These are phyloP conservation scores for Wickerhamomyces tratensis DNA, from an alignment of 805 yeast species.

Conservation along the genomic window DNA sequence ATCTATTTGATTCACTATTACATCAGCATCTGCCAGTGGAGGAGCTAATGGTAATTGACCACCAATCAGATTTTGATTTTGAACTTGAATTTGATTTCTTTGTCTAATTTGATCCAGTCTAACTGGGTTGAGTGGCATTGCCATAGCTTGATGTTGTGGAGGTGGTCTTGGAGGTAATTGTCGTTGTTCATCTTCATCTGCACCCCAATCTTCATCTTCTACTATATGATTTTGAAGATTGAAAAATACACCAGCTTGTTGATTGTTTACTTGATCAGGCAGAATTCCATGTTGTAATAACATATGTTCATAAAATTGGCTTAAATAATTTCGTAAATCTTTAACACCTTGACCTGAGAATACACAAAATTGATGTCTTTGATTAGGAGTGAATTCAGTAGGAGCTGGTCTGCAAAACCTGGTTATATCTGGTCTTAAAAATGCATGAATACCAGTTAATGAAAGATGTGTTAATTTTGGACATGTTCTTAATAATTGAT, in stretches of 20 bases:
- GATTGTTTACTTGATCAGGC: too few species aligned
- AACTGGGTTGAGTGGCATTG: too few species aligned
- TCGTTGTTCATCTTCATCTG: too few species aligned
- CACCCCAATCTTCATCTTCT: too few species aligned
- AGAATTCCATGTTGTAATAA: too few species aligned
- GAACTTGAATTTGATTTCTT: not conserved
- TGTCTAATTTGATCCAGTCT: too few species aligned
- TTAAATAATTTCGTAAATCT: constrained; percentile 58
- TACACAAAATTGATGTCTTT: constrained; percentile 81
- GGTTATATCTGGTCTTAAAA: constrained; percentile 76
- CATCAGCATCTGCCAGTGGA: not conserved
- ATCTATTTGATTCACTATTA: not conserved
- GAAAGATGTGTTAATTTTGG: constrained; percentile 85
- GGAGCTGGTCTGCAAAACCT: constrained; percentile 90
- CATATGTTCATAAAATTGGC: too few species aligned
- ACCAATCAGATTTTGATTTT: too few species aligned
- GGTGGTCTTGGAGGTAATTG: too few species aligned
- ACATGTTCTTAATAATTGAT: constrained; percentile 64
- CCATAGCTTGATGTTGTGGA: too few species aligned
- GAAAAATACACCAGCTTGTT: too few species aligned
- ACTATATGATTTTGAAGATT: too few species aligned
- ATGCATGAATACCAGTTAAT: constrained; percentile 86
- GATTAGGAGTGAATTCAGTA: constrained; percentile 80
- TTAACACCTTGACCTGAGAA: constrained; percentile 87
- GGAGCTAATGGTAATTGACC: not conserved